Evolutionary conservation across 192 early-diverging fungal genomes (phyloP).

Genomic region (Coemansia sp.): DNA sequence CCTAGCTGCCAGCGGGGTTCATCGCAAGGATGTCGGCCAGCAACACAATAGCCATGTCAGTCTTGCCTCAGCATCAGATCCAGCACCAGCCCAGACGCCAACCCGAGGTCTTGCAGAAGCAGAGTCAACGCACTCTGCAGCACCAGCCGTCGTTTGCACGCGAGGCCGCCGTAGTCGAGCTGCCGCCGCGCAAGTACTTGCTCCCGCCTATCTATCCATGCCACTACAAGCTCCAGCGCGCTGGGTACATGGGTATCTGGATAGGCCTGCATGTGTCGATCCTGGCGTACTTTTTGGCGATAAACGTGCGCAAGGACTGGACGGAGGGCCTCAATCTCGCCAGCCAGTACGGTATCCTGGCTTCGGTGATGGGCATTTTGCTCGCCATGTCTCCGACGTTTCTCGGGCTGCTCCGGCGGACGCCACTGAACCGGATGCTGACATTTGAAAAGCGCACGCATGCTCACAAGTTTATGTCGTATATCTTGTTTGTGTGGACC

Average conservation of each 20-base stretch:
- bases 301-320: conserved; percentile 31
- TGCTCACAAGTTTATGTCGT: conserved; percentile 76
- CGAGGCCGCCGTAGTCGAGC: conserved; percentile 22
- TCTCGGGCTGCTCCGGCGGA: conserved; percentile 60
- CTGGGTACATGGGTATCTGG: conserved; percentile 51
- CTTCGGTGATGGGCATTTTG: conserved; percentile 56
- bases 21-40: conserved; percentile 7
- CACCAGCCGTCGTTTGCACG: conserved; percentile 25
- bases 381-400: conserved; percentile 75
- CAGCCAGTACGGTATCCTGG: conserved; percentile 48
- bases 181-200: conserved; percentile 34
- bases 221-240: conserved; percentile 56
- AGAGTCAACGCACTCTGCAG: conserved; percentile 1
- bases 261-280: conserved; percentile 40
- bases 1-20: conserved; percentile 4
- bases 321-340: conserved; percentile 49
- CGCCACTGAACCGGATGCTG: conserved; percentile 62
- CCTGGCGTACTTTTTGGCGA: conserved; percentile 42
- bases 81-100: conserved; percentile 5
- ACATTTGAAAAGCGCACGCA: conserved; percentile 75
- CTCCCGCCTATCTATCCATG: conserved; percentile 55
- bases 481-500: conserved; percentile 67
- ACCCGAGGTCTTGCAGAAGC: not conserved
- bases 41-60: conserved; percentile 6
- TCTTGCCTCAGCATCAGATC: not conserved